A percentile compares a stretch with the other conserved stretches of the same genome.
These are phyloP conservation scores for Mikania micrantha DNA, from an alignment of 129 eudicot species.

Conservation along the genomic window DNA sequence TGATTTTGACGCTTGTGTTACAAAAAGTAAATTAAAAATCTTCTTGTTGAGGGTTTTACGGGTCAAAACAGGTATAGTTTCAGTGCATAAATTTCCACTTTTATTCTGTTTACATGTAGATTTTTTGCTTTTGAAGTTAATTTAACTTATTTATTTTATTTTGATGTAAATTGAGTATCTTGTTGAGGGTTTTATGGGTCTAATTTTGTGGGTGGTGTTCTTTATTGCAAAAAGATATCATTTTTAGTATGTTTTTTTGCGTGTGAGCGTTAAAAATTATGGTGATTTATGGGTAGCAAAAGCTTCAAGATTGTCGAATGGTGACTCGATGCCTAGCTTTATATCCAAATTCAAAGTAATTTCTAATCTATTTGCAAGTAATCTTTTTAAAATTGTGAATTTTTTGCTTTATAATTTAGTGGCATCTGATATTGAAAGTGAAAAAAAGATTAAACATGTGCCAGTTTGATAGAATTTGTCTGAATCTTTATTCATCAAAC, in stretches of 20 bases:
- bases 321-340: conserved; percentile 75
- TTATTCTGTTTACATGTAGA: too few relatives aligned
- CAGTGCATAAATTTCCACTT: conserved; percentile 10
- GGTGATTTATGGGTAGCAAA: conserved; percentile 58
- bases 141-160: too few relatives aligned
- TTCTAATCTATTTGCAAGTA: conserved; percentile 1
- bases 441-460: conserved; percentile 5
- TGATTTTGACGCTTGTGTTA: conserved; percentile 9
- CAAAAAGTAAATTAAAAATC: too few relatives aligned
- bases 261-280: too few relatives aligned
- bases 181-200: conserved; percentile 19
- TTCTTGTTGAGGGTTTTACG: conserved; percentile 21
- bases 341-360: conserved; percentile 50
- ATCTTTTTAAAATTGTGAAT: not conserved
- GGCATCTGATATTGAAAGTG: not conserved
- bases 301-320: conserved; percentile 39
- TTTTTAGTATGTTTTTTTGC: too few relatives aligned
- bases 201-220: too few relatives aligned
- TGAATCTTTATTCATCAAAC: conserved; percentile 12
- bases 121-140: not conserved
- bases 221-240: too few relatives aligned
- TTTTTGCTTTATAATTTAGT: conserved; percentile 5
- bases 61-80: not conserved
- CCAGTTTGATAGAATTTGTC: too few relatives aligned
- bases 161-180: too few relatives aligned